A percentile compares a stretch with the other conserved stretches of the same genome.
Conservation (phyloP, 2,329 filamentous ascomycete species). For the Zarea fungicola region DNA sequence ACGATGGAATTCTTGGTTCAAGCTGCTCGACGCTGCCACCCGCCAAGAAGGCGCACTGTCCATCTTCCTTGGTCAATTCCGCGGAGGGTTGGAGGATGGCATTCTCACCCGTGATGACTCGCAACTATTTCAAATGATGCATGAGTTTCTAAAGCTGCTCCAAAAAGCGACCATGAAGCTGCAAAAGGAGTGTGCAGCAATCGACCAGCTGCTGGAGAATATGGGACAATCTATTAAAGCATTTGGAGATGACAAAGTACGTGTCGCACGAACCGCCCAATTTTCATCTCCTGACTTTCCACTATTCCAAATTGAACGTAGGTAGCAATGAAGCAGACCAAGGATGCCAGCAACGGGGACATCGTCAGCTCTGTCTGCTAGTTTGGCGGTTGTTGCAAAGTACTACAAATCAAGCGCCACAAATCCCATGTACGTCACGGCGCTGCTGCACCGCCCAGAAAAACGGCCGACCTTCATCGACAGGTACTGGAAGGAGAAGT, state of each 20-base stretch:
- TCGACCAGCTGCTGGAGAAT: neutral
- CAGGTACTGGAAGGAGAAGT: too few species aligned
- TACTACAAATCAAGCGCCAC: too few species aligned
- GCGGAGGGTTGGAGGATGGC: neutral
- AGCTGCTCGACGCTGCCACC: neutral
- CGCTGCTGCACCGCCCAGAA: too few species aligned
- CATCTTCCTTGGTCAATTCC: too few species aligned
- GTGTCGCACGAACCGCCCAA: neutral
- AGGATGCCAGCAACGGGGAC: neutral
- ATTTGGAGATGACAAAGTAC: constrained; percentile 11
- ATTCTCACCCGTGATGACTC: neutral
- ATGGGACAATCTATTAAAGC: constrained; percentile 6
- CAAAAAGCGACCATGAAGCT: neutral
- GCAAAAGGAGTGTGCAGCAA: neutral
- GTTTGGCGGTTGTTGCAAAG: too few species aligned
- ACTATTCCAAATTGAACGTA: neutral
- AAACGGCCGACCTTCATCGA: too few species aligned
- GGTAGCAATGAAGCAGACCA: neutral
- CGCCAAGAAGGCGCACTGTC: neutral
- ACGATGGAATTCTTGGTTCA: neutral
- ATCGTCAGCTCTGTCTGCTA: neutral
- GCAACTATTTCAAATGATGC: neutral
- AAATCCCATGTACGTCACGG: too few species aligned
- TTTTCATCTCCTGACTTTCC: too few species aligned
- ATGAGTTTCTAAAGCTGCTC: neutral